Evolutionary conservation across 305 asterid species (phyloP).

Genomic region (Rubia occidens): DNA sequence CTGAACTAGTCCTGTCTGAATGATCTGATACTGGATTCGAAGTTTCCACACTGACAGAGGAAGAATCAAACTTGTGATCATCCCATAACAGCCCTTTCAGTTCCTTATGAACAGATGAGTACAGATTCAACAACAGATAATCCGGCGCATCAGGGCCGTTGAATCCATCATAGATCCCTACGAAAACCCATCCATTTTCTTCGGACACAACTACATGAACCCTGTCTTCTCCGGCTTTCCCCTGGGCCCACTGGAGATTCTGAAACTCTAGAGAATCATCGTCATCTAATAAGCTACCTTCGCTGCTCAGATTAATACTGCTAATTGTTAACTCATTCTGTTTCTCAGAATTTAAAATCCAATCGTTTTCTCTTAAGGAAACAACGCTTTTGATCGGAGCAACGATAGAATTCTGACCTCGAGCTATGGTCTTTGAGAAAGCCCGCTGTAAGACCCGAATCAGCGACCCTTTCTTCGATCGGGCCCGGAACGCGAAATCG

Average conservation of each 20-base stretch:
- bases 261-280: conserved; percentile 50
- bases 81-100: conserved; percentile 85
- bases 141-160: conserved; percentile 98
- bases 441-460: conserved; percentile 60
- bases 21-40: conserved; percentile 9
- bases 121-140: conserved; percentile 67
- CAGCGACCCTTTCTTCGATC: conserved; percentile 49
- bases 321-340: conserved; percentile 62
- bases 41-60: conserved; percentile 20
- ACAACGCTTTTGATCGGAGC: conserved; percentile 69
- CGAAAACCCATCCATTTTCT: conserved; percentile 85
- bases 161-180: conserved; percentile 89
- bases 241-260: conserved; percentile 92
- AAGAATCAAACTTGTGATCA: conserved; percentile 37
- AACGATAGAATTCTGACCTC: conserved; percentile 82
- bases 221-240: conserved; percentile 91
- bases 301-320: conserved; percentile 61
- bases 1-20: conserved; percentile 42
- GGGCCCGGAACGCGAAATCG: conserved; percentile 50
- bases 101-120: conserved; percentile 66
- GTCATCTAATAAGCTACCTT: conserved; percentile 57
- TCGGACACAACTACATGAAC: conserved; percentile 87
- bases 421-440: conserved; percentile 48
- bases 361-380: conserved; percentile 56
- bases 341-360: conserved; percentile 50